Evolutionary conservation across 208 protist species (phyloP).

Genomic region (Phytomonas sp.): DNA sequence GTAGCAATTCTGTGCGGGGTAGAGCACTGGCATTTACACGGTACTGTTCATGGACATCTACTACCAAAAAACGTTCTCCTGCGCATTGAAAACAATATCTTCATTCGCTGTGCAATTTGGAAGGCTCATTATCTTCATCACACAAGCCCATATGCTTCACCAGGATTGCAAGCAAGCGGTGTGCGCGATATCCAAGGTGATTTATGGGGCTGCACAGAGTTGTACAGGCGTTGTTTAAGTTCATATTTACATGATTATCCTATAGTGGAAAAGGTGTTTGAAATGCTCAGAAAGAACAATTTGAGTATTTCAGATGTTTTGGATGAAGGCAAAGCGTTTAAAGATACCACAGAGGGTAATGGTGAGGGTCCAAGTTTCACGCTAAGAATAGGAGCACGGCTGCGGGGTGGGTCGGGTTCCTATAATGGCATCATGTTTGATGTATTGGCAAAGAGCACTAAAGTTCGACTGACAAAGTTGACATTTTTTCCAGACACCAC

Average conservation of each 20-base stretch:
- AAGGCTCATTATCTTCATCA: conserved; percentile 36
- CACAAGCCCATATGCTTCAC: conserved; percentile 35
- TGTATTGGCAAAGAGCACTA: conserved; percentile 64
- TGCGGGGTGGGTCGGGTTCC: conserved; percentile 54
- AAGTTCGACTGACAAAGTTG: conserved; percentile 57
- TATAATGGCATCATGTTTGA: conserved; percentile 91
- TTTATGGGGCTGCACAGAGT: conserved; percentile 42
- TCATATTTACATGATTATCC: not conserved
- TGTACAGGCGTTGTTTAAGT: conserved; percentile 2
- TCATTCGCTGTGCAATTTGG: conserved; percentile 55
- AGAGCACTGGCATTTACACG: conserved; percentile 85
- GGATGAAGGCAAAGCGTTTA: conserved; percentile 42
- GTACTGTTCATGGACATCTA: conserved; percentile 59
- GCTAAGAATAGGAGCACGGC: conserved; percentile 41
- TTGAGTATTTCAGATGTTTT: conserved; percentile 38
- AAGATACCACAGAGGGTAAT: conserved; percentile 28
- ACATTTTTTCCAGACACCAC: conserved; percentile 79
- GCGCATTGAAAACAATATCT: conserved; percentile 26
- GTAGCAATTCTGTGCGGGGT: conserved; percentile 58
- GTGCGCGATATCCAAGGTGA: conserved; percentile 42
- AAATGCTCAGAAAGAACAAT: conserved; percentile 1
- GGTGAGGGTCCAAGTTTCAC: conserved; percentile 41
- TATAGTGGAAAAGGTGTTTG: conserved; percentile 25
- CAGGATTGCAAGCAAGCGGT: conserved; percentile 27
- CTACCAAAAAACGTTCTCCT: conserved; percentile 67